These are phyloP conservation scores for Fraxinus cuspidata DNA, from an alignment of 257 asterid genomes.

Conservation along the genomic window DNA sequence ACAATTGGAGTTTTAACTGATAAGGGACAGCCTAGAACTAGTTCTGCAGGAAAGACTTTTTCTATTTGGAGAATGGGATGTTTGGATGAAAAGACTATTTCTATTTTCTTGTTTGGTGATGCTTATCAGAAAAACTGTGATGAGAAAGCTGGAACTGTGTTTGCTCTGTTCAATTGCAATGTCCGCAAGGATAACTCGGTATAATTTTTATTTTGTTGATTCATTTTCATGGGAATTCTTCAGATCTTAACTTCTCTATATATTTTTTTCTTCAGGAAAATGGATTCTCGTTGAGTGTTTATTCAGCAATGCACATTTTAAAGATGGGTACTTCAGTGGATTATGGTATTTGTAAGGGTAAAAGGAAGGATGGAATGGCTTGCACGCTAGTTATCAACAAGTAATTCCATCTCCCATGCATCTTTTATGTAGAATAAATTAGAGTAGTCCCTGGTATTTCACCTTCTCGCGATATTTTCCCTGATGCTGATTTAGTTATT, in stretches of 20 bases:
- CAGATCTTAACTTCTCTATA: conserved; percentile 10
- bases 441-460: background rate
- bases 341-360: conserved; percentile 78
- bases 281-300: conserved; percentile 78
- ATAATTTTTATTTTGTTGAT: conserved; percentile 27
- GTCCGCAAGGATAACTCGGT: conserved; percentile 76
- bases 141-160: conserved; percentile 67
- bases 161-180: conserved; percentile 70
- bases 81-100: conserved; percentile 58
- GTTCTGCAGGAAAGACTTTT: conserved; percentile 82
- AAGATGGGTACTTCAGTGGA: conserved; percentile 81
- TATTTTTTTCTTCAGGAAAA: conserved; percentile 53
- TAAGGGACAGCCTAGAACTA: conserved; percentile 65
- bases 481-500: background rate
- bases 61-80: conserved; percentile 82
- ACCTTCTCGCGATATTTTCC: background rate
- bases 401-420: conserved; percentile 37
- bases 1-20: conserved; percentile 78
- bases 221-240: conserved; percentile 7
- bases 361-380: conserved; percentile 65
- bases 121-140: conserved; percentile 69
- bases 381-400: conserved; percentile 68
- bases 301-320: conserved; percentile 66
- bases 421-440: conserved; percentile 18
- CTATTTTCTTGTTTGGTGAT: conserved; percentile 91